Conservation (phyloP, 2,329 filamentous ascomycete species). For the Aspergillus pseudoterreus region DNA sequence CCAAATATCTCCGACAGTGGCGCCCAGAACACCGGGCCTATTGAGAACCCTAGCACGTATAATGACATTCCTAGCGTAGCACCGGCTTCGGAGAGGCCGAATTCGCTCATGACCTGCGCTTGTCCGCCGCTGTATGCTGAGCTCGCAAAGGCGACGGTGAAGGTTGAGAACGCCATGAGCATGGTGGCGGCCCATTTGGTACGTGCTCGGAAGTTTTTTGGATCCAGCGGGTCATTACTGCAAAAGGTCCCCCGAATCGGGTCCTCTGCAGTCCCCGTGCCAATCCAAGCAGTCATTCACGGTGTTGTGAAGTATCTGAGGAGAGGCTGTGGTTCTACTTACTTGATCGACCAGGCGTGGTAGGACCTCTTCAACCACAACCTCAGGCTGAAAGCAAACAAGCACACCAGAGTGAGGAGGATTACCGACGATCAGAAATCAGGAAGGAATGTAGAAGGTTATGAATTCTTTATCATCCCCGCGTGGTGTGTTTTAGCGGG, state of each 20-base stretch:
- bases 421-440: too few species aligned
- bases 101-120: not conserved
- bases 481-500: too few species aligned
- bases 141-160: not conserved
- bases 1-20: slow-evolving; percentile 19
- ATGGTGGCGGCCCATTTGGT: not conserved
- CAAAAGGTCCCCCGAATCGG: not conserved
- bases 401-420: too few species aligned
- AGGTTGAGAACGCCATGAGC: not conserved
- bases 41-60: slow-evolving; percentile 37
- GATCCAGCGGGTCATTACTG: not conserved
- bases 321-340: too few species aligned
- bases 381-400: too few species aligned
- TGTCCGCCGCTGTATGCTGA: not conserved
- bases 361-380: too few species aligned
- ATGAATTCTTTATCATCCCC: too few species aligned
- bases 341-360: too few species aligned
- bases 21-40: slow-evolving; percentile 37
- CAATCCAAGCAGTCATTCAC: not conserved
- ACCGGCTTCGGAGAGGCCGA: not conserved
- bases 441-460: too few species aligned
- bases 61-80: not conserved
- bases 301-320: too few species aligned
- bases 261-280: not conserved
- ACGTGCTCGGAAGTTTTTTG: not conserved